Evolutionary conservation across 129 eudicot species (phyloP).

Genomic region (Lactuca saligna): DNA sequence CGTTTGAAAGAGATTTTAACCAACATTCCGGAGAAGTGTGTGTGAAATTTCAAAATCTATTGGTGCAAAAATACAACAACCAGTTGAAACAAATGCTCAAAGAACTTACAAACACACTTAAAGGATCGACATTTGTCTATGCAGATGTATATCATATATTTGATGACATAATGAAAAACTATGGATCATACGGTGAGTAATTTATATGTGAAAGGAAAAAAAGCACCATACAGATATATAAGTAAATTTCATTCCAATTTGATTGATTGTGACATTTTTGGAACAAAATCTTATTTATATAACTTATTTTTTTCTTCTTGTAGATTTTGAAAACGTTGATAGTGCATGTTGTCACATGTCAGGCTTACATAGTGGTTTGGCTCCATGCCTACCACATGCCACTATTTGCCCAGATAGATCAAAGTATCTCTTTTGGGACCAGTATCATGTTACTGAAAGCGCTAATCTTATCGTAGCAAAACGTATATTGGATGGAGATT

Average conservation of each 20-base stretch:
- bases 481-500: constrained; percentile 20
- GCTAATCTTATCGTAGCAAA: constrained; percentile 16
- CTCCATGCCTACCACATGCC: constrained; percentile 10
- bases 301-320: neutral
- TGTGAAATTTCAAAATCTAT: constrained; percentile 16
- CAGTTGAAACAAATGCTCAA: neutral
- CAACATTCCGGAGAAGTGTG: constrained; percentile 7
- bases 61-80: constrained; percentile 10
- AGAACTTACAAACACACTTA: constrained; percentile 14
- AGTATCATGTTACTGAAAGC: constrained; percentile 16
- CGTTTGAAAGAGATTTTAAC: constrained; percentile 19
- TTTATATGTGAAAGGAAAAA: neutral
- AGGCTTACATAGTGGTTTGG: constrained; percentile 11
- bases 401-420: constrained; percentile 15
- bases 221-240: neutral
- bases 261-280: neutral
- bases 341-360: neutral
- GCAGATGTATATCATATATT: constrained; percentile 21
- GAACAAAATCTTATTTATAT: neutral
- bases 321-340: constrained; percentile 7
- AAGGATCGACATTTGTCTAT: constrained; percentile 22
- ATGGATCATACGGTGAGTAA: constrained; percentile 24
- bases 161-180: constrained; percentile 18
- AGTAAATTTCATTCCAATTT: neutral
- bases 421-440: constrained; percentile 19